These are phyloP conservation scores for Saprolegnia parasitica DNA, from an alignment of 352 stramenopile genomes.

Conservation along the genomic window DNA sequence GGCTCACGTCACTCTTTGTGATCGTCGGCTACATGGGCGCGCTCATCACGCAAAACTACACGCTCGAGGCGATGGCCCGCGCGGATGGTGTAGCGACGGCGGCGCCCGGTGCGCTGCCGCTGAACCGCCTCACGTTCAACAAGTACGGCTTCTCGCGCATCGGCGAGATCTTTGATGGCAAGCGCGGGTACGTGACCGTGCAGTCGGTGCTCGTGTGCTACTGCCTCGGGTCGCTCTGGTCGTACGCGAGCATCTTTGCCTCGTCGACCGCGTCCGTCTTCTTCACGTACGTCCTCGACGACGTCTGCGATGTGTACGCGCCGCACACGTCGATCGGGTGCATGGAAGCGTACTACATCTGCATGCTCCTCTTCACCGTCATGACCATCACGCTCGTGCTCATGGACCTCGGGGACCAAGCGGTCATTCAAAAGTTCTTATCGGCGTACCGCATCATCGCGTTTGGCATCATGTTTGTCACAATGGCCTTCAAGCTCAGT, in stretches of 20 bases:
- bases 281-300: constrained; percentile 62
- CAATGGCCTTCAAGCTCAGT: constrained; percentile 65
- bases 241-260: constrained; percentile 80
- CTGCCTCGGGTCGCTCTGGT: constrained; percentile 76
- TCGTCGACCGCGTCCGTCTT: constrained; percentile 78
- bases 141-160: constrained; percentile 83
- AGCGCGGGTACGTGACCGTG: constrained; percentile 52
- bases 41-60: constrained; percentile 85
- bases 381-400: constrained; percentile 79
- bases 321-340: constrained; percentile 41
- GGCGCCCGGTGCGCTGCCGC: constrained; percentile 36
- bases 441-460: constrained; percentile 75
- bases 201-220: constrained; percentile 72
- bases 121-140: constrained; percentile 73
- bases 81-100: constrained; percentile 68
- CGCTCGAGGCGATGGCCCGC: constrained; percentile 69
- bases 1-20: constrained; percentile 55
- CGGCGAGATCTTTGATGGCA: constrained; percentile 77
- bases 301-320: constrained; percentile 65
- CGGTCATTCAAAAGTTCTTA: constrained; percentile 75
- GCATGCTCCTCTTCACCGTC: constrained; percentile 66
- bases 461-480: constrained; percentile 69
- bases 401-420: constrained; percentile 80
- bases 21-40: constrained; percentile 57
- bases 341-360: constrained; percentile 66